Conservation (phyloP, 176 grass and related monocot species). For the Carex myosuroides region DNA sequence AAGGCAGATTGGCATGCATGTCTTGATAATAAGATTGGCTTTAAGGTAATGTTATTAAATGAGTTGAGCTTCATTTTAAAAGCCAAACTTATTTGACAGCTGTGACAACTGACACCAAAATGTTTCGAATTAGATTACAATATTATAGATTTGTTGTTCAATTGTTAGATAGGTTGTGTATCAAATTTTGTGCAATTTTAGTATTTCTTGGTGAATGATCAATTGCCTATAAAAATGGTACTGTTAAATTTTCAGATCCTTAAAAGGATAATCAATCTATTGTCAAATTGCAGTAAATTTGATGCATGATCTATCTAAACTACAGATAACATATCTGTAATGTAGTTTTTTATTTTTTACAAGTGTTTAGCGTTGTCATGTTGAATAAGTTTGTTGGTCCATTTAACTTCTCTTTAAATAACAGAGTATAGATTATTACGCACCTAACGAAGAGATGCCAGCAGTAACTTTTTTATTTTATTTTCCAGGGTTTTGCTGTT, state of each 20-base stretch:
- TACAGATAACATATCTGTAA: not conserved
- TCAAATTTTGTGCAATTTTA: not conserved
- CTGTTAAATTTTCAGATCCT: not conserved
- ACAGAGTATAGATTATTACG: not conserved
- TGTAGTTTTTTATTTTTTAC: too few species aligned
- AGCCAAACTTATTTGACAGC: not conserved
- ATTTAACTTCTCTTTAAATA: not conserved
- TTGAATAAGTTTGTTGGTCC: not conserved
- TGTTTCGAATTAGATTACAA: not conserved
- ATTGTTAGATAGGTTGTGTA: not conserved
- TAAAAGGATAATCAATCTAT: not conserved
- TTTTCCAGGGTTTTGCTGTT: slow-evolving; percentile 63
- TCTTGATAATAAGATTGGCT: slow-evolving; percentile 71
- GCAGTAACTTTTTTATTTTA: not conserved
- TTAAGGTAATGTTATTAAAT: slow-evolving; percentile 40
- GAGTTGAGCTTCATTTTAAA: not conserved
- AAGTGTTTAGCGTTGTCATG: not conserved
- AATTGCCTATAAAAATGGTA: not conserved
- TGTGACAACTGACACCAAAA: not conserved
- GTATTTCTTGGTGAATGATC: not conserved
- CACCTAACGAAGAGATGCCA: not conserved
- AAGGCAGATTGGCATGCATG: slow-evolving; percentile 85
- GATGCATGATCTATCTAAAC: not conserved
- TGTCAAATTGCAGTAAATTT: not conserved
- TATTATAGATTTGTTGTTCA: not conserved